Base-by-base conservation (phyloP, 208 protist genomes). In the Leishmania martiniquensis region DNA sequence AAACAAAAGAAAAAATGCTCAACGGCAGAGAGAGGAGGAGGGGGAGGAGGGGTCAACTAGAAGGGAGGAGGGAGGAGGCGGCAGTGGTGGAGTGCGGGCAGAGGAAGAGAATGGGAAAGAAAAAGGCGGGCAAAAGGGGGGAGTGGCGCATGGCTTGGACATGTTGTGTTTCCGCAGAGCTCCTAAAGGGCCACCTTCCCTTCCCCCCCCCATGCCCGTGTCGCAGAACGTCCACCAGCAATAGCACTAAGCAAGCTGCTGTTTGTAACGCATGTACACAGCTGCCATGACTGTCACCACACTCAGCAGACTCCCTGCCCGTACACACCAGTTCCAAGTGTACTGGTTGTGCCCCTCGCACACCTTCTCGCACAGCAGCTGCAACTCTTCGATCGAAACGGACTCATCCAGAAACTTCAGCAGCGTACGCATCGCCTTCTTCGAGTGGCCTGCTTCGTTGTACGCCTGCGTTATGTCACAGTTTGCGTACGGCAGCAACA, bases 401-500 rank as follows among this genome's bases (percentile, higher is more conserved):
- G 71, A 75, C 25, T 59, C 71, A 60, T 75, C 71, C 34, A 75
- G 42, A 17, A 75, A 75, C 32, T 44, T 54, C 34, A 47, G 54
- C 20, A 75, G 52, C 12, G 55, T 75, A 32, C 55, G 71, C 59
- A 47, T 63, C 29, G 83, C 69, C 32, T 71, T 71, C 47, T 68
- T 72, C 32, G 83, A 77, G 72, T 80, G 82, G 22, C 68, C 72
- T 2, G 74, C 72, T 22, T 72, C 73, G 45, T 75, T 32, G 68
- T 74, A 82, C n/a, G 84, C 80, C 5, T 55, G 25, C 5, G 84
- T 87, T 17, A 87, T 87, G 45, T 85, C 80, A 17, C 63, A 65
- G 39, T 85, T 78, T 20, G 72, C 72, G 54, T 82, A 84, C 2
- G 73, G 79, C 44, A 85, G 52, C 29, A 87, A 51, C n/a, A 82